phyloP scores from a whole-genome alignment of 148 eudicot genomes.

The Chenopodium suecicum region DNA sequence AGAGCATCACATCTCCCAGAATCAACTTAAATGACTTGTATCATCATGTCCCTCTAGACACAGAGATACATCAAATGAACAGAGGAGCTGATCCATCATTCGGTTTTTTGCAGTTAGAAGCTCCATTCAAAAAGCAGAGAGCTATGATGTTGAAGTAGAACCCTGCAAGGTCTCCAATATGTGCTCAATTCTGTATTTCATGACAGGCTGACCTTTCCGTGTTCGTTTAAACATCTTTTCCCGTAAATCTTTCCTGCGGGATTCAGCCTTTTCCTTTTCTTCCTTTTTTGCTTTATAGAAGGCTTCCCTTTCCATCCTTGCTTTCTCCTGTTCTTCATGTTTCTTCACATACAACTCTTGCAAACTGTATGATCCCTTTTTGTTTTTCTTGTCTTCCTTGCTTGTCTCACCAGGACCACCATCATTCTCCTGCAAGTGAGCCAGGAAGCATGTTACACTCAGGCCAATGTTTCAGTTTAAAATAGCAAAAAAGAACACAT shows the following conservation, averaged over 20 bases:
- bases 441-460: background rate
- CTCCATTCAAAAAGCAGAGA: background rate
- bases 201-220: slow-evolving; percentile 81
- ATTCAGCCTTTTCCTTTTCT: slow-evolving; percentile 56
- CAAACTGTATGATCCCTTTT: slow-evolving; percentile 50
- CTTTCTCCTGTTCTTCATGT: slow-evolving; percentile 68
- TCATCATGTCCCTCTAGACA: background rate
- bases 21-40: background rate
- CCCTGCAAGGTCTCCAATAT: slow-evolving; percentile 69
- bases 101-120: background rate
- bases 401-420: slow-evolving; percentile 20
- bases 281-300: slow-evolving; percentile 56
- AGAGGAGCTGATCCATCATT: background rate
- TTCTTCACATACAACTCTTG: slow-evolving; percentile 56
- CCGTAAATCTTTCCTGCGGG: slow-evolving; percentile 61
- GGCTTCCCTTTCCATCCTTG: slow-evolving; percentile 70
- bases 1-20: background rate
- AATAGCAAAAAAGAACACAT: slow-evolving; percentile 11
- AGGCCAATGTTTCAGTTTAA: background rate
- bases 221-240: slow-evolving; percentile 86
- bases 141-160: slow-evolving; percentile 38
- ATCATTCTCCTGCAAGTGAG: slow-evolving; percentile 41
- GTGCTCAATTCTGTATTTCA: slow-evolving; percentile 90
- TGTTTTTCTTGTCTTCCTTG: slow-evolving; percentile 32
- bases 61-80: background rate